These are phyloP conservation scores for Vicia faba DNA, from an alignment of 306 rosid species.

Conservation along the genomic window DNA sequence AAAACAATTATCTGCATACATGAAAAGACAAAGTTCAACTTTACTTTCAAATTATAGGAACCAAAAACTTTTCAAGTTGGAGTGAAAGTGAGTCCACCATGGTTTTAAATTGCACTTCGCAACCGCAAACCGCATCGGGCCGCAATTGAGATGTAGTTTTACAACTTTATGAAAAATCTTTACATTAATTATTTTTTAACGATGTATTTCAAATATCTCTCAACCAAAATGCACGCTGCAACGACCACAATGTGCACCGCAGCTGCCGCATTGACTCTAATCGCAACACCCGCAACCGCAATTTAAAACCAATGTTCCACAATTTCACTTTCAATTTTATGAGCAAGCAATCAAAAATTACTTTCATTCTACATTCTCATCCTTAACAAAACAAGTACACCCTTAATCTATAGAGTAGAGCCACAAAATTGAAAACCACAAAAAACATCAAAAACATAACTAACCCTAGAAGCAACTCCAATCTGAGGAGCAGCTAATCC, in stretches of 20 bases:
- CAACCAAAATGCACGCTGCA: no score
- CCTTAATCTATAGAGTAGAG: not conserved
- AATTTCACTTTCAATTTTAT: conserved; percentile 23
- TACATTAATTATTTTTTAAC: no score
- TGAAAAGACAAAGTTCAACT: conserved; percentile 18
- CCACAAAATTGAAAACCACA: not conserved
- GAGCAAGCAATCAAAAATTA: conserved; percentile 2
- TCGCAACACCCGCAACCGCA: no score
- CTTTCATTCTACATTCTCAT: conserved; percentile 18
- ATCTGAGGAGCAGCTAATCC: conserved; percentile 97
- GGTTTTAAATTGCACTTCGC: no score
- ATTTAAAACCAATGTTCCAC: not conserved
- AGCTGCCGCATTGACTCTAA: no score
- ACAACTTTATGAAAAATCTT: no score
- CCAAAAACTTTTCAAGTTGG: not conserved
- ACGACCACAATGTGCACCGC: no score
- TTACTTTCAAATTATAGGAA: conserved; percentile 4
- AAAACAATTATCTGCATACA: conserved; percentile 78
- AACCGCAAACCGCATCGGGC: no score
- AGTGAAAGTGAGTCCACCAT: conserved; percentile 1
- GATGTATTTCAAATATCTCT: no score
- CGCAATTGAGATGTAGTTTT: no score
- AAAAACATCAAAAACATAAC: conserved; percentile 4
- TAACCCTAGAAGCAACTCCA: conserved; percentile 82
- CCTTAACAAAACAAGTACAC: conserved; percentile 5